These are phyloP conservation scores for Citrus hindsii DNA, from an alignment of 345 rosid species.

Conservation along the genomic window DNA sequence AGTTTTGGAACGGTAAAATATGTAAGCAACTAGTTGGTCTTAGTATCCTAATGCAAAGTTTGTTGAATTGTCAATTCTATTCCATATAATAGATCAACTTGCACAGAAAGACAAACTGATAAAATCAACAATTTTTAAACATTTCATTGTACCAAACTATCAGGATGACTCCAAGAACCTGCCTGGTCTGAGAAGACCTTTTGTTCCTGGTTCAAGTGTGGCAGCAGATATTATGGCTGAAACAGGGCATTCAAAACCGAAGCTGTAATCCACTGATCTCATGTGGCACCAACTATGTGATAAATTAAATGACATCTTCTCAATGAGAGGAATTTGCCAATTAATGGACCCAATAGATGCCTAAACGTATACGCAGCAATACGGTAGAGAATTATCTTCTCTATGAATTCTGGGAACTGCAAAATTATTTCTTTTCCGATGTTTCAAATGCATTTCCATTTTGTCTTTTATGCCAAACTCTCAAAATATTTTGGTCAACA, in stretches of 20 bases:
- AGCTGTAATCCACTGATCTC: too few species aligned
- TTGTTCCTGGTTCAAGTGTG: not conserved
- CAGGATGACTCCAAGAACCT: not conserved
- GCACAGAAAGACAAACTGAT: not conserved
- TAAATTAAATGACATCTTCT: not conserved
- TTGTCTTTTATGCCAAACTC: not conserved
- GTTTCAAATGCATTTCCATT: not conserved
- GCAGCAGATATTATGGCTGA: not conserved
- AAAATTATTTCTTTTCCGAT: not conserved
- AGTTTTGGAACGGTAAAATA: not conserved
- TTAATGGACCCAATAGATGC: not conserved
- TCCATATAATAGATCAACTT: not conserved
- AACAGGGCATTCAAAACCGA: not conserved
- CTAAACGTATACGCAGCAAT: not conserved
- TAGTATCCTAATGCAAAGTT: not conserved
- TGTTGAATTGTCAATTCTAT: not conserved
- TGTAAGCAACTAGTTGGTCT: not conserved
- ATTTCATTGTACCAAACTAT: not conserved
- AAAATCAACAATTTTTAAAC: not conserved
- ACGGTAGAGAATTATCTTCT: not conserved
- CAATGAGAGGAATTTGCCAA: not conserved
- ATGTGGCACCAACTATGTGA: too few species aligned
- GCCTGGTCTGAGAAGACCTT: not conserved
- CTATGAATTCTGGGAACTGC: not conserved
- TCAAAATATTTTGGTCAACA: not conserved